Conservation (phyloP, 345 rosid genomes). For the Corymbia maculata region DNA sequence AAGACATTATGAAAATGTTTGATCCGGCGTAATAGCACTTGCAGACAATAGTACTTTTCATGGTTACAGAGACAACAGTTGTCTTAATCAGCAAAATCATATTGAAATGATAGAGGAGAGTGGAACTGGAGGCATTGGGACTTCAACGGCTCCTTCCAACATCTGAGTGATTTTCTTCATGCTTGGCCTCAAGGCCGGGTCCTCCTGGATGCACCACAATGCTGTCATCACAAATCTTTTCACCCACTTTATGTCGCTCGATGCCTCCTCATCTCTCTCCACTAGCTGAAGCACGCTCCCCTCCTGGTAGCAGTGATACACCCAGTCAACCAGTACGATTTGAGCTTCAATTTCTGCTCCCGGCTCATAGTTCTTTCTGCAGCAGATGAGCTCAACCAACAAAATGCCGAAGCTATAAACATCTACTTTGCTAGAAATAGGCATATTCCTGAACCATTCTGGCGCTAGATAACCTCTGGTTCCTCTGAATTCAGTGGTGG, state of each 20-base stretch:
- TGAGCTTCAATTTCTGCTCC: background rate
- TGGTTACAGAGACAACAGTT: background rate
- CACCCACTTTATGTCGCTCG: background rate
- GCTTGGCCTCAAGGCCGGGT: background rate
- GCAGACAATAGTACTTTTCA: background rate
- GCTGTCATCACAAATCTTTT: background rate
- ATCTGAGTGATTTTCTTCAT: slow-evolving; percentile 1
- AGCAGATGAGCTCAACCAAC: slow-evolving; percentile 9
- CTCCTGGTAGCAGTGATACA: background rate
- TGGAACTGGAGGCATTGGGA: background rate
- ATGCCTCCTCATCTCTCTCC: background rate
- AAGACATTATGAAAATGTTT: slow-evolving; percentile 27
- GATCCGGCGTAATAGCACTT: slow-evolving; percentile 1
- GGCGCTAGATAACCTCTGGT: slow-evolving; percentile 4
- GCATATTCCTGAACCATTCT: slow-evolving; percentile 5
- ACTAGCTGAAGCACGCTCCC: background rate
- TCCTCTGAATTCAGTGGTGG: background rate
- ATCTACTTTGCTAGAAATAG: slow-evolving; percentile 17
- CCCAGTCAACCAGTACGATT: background rate
- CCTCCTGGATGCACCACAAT: slow-evolving; percentile 2
- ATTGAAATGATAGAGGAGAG: background rate
- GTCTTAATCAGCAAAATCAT: background rate
- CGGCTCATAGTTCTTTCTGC: background rate
- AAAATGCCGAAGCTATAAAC: slow-evolving; percentile 18
- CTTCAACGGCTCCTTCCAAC: slow-evolving; percentile 2